A percentile compares a stretch with the other conserved stretches of the same genome.
These are phyloP conservation scores for Castanospermum australe DNA, from an alignment of 306 rosid species.

Conservation along the genomic window DNA sequence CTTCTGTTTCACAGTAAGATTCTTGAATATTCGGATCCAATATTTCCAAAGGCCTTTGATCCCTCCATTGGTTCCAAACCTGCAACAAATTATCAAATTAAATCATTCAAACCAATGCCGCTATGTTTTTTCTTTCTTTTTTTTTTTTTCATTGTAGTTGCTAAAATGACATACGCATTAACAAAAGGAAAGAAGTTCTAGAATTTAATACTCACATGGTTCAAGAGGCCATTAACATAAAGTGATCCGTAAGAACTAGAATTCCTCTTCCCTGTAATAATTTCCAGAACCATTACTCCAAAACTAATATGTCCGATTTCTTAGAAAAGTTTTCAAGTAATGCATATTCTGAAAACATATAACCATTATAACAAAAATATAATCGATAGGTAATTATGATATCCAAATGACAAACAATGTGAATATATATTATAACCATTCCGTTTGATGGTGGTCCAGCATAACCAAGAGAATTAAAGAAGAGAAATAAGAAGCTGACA, in stretches of 20 bases:
- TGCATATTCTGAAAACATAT: slow-evolving; percentile 44
- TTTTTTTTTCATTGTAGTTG: neutral
- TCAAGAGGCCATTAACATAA: neutral
- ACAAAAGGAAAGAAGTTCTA: neutral
- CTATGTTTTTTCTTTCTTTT: too few species aligned
- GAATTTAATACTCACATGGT: slow-evolving; percentile 10
- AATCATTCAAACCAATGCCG: neutral
- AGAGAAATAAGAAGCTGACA: neutral
- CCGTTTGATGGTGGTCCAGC: too few species aligned
- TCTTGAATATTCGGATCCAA: slow-evolving; percentile 31
- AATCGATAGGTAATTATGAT: too few species aligned
- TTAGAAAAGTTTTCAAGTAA: slow-evolving; percentile 39
- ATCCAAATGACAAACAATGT: neutral
- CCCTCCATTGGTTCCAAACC: slow-evolving; percentile 41
- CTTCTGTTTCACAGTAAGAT: neutral
- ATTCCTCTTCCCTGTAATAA: slow-evolving; percentile 34
- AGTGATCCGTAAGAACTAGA: neutral
- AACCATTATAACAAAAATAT: slow-evolving; percentile 14
- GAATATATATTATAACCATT: too few species aligned
- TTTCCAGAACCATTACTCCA: slow-evolving; percentile 38
- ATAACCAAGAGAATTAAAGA: too few species aligned
- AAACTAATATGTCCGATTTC: slow-evolving; percentile 44
- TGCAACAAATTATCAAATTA: neutral
- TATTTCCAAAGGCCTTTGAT: slow-evolving; percentile 25
- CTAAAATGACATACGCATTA: neutral